These are phyloP conservation scores for Populus hybrid DNA, from an alignment of 441 rosid species.

Conservation along the genomic window DNA sequence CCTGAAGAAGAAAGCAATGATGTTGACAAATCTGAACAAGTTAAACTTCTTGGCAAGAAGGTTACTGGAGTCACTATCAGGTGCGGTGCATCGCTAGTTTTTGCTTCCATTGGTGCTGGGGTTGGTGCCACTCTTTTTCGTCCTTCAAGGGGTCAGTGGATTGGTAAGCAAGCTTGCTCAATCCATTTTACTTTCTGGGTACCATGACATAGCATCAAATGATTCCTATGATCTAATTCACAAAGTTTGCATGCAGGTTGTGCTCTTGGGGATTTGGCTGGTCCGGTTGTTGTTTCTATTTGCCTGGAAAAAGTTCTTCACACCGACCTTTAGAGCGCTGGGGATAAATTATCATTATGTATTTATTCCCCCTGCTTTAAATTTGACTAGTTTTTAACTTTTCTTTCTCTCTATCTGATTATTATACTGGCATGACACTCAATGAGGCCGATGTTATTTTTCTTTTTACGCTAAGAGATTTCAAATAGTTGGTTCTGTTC, in stretches of 20 bases:
- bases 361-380: slow-evolving; percentile 8
- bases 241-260: slow-evolving; percentile 53
- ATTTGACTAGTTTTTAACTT: slow-evolving; percentile 7
- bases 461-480: neutral
- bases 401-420: too few relatives aligned
- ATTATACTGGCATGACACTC: too few relatives aligned
- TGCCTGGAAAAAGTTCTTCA: slow-evolving; percentile 67
- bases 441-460: neutral
- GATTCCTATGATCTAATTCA: slow-evolving; percentile 3
- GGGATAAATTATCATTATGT: slow-evolving; percentile 5
- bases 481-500: neutral
- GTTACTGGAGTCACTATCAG: slow-evolving; percentile 57
- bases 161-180: slow-evolving; percentile 50
- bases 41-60: slow-evolving; percentile 67
- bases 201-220: neutral
- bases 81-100: slow-evolving; percentile 72
- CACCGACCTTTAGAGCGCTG: slow-evolving; percentile 35
- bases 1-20: slow-evolving; percentile 36
- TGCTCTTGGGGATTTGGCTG: slow-evolving; percentile 75
- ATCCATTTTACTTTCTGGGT: neutral
- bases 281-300: slow-evolving; percentile 60
- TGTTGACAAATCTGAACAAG: slow-evolving; percentile 40
- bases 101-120: slow-evolving; percentile 90
- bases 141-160: slow-evolving; percentile 89
- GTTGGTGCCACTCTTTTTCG: slow-evolving; percentile 66